Evolutionary conservation across 1,284 basidiomycete genomes (phyloP).

Genomic region (Fomitopsis betulina): DNA sequence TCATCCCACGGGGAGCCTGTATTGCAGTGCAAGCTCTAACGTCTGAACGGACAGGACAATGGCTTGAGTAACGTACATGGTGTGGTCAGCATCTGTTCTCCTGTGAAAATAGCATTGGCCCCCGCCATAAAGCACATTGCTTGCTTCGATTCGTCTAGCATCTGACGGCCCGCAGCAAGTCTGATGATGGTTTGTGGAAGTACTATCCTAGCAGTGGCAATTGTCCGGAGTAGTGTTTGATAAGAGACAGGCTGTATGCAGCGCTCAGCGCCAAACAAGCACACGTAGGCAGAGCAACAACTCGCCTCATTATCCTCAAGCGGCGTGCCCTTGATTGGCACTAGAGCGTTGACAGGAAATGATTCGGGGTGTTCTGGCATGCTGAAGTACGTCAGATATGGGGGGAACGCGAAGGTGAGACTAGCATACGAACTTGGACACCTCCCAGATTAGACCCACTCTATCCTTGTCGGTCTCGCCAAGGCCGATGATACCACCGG

Average conservation of each 20-base stretch:
- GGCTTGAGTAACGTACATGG: slow-evolving; percentile 62
- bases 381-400: slow-evolving; percentile 36
- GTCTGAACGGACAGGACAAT: slow-evolving; percentile 3
- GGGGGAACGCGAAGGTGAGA: neutral
- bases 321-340: slow-evolving; percentile 73
- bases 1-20: slow-evolving; percentile 85
- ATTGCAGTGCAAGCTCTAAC: slow-evolving; percentile 9
- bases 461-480: slow-evolving; percentile 91
- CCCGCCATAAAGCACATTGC: slow-evolving; percentile 99
- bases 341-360: slow-evolving; percentile 96
- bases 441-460: slow-evolving; percentile 93
- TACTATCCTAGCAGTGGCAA: slow-evolving; percentile 92
- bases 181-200: slow-evolving; percentile 93
- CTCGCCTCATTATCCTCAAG: slow-evolving; percentile 67
- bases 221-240: slow-evolving; percentile 87
- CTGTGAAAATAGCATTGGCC: slow-evolving; percentile 97
- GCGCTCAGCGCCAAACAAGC: neutral
- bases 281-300: neutral
- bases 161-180: slow-evolving; percentile 91
- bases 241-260: slow-evolving; percentile 64
- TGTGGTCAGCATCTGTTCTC: slow-evolving; percentile 96
- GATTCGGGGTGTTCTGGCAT: slow-evolving; percentile 96
- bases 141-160: slow-evolving; percentile 88
- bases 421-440: slow-evolving; percentile 63
- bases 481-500: slow-evolving; percentile 93